These are phyloP conservation scores for Aspergillus sojae DNA, from an alignment of 2,329 filamentous ascomycete species.

Conservation along the genomic window DNA sequence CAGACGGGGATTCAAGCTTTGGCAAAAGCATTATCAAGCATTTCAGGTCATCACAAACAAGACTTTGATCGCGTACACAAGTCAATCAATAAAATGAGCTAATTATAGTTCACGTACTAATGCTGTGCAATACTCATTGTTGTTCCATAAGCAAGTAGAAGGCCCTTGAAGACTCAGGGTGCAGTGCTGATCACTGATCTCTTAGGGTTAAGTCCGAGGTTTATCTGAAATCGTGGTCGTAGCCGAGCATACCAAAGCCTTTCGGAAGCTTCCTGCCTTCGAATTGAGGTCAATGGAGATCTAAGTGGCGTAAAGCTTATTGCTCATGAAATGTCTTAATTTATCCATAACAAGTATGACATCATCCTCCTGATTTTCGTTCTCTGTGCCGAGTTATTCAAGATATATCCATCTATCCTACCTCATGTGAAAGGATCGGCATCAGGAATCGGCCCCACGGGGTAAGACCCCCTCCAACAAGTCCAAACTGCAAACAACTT, in stretches of 20 bases:
- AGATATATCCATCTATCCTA: background rate
- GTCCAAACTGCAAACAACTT: background rate
- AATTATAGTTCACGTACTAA: background rate
- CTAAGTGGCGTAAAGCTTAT: background rate
- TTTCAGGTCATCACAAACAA: background rate
- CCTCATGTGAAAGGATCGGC: conserved; percentile 12
- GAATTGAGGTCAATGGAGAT: background rate
- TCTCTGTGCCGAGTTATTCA: background rate
- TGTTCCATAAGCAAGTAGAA: background rate
- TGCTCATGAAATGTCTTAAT: background rate
- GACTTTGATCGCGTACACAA: background rate
- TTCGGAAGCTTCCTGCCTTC: background rate
- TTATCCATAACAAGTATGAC: background rate
- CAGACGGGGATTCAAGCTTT: background rate
- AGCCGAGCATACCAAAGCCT: background rate
- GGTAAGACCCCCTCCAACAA: background rate
- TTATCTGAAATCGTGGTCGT: background rate
- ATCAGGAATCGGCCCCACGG: conserved; percentile 2
- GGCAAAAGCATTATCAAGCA: background rate
- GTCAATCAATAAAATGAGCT: background rate
- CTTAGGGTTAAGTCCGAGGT: background rate
- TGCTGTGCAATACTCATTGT: background rate
- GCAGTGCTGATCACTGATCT: too few relatives aligned
- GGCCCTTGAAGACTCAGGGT: too few relatives aligned
- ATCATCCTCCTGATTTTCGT: background rate